Evolutionary conservation across 176 grass and related monocot genomes (phyloP), one percentile per base, ranked within the genome.

Genomic region (Oryza coarctata): DNA sequence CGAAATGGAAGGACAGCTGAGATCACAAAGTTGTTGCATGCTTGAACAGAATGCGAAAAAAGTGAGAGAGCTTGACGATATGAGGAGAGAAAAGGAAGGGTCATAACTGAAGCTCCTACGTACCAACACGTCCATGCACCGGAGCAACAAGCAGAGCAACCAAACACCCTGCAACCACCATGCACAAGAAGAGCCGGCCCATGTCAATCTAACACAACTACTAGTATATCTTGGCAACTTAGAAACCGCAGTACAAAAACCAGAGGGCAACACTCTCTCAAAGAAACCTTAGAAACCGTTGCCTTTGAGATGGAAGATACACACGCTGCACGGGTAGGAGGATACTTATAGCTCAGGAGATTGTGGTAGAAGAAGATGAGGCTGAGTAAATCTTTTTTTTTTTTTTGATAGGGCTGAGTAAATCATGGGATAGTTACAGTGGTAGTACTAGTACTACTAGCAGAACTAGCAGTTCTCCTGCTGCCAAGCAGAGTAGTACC

Each of bases 241-340:
- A 28, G 2, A 64, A 44, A 82, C 69, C 57, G 35, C 28, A 9
- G 80, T 63, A 31, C 45, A 74, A 47, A 83, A n/a, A 47, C 70
- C 55, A 1, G 18, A 81, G 34, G 52, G 22, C 2, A 60, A 60
- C 22, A 25, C 2, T 25, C 20, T 25, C 55, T 23, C 8, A 9
- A 50, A 58, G 52, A 23, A 57, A 57, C 52, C 18, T n/a, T 57
- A 8, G 10, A 18, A 60, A 60, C 55, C 9, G 55, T 60, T 60
- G 55, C 11, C n/a, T 25, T 60, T 25, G 55, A 25, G 55, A 60
- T 9, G 9, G 22, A 25, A 5, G n/a, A 60, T 25, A 11, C 55
- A 25, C 55, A 25, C 55, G 0, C 55, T 25, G 2, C 55, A 60
- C 8, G 22, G 55, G 22, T 10, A 10, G n/a, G n/a, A 12, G 55